Evolutionary conservation across 2,329 filamentous ascomycete species (phyloP).

Genomic region (Monosporascus sp.): DNA sequence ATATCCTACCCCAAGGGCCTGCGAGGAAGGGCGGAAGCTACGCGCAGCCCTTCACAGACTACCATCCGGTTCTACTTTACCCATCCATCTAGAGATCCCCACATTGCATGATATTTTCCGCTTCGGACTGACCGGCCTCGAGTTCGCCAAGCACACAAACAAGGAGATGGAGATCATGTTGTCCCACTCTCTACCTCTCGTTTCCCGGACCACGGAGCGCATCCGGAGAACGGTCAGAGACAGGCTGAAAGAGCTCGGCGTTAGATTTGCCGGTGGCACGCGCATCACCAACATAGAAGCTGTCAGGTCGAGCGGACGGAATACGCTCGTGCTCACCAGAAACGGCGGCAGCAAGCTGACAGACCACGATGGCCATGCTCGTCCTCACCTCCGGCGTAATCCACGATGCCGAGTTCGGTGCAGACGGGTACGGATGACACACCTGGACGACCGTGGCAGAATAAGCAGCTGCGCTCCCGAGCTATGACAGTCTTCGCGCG

Average conservation of each 20-base stretch:
- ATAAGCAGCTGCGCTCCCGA: slow-evolving; percentile 30
- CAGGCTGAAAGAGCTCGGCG: slow-evolving; percentile 39
- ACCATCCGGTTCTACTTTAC: too few relatives aligned
- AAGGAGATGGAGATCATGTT: slow-evolving; percentile 45
- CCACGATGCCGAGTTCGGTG: slow-evolving; percentile 40
- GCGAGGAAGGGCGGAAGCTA: too few relatives aligned
- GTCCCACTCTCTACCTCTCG: slow-evolving; percentile 33
- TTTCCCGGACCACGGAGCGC: slow-evolving; percentile 23
- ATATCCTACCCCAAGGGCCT: too few relatives aligned
- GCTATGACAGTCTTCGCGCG: slow-evolving; percentile 36
- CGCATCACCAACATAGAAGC: slow-evolving; percentile 24
- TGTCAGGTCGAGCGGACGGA: slow-evolving; percentile 11
- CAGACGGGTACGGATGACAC: slow-evolving; percentile 32
- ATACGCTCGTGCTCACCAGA: slow-evolving; percentile 28
- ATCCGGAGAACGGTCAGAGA: slow-evolving; percentile 34
- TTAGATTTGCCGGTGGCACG: slow-evolving; percentile 35
- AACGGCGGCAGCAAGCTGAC: slow-evolving; percentile 30
- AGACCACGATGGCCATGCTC: slow-evolving; percentile 37
- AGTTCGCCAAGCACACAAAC: slow-evolving; percentile 35
- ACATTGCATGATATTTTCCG: too few relatives aligned
- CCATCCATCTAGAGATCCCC: too few relatives aligned
- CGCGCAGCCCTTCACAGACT: too few relatives aligned
- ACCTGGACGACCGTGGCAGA: slow-evolving; percentile 32
- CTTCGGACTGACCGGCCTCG: slow-evolving; percentile 42
- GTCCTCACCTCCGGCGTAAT: slow-evolving; percentile 41